Conservation (phyloP, 2,329 filamentous ascomycete genomes). For the Neonectria magnoliae region DNA sequence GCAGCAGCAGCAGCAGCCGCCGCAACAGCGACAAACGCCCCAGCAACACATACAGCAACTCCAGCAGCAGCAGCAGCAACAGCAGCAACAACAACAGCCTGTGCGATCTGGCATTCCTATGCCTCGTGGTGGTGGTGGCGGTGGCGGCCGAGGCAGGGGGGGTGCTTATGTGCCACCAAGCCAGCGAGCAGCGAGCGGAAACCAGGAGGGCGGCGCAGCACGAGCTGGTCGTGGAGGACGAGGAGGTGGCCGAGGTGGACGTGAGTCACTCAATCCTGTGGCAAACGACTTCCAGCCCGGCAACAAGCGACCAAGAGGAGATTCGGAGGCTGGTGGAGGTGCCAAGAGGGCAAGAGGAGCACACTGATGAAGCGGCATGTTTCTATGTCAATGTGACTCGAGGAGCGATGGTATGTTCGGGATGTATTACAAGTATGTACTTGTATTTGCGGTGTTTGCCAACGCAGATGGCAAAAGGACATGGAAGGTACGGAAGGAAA, state of each 20-base stretch:
- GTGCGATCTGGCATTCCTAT: conserved; percentile 53
- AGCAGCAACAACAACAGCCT: conserved; percentile 31
- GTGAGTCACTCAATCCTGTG: conserved; percentile 58
- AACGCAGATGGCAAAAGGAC: conserved; percentile 22
- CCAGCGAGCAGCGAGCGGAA: conserved; percentile 49
- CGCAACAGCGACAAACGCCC: conserved; percentile 31
- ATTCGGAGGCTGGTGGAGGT: conserved; percentile 55
- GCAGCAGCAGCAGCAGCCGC: conserved; percentile 32
- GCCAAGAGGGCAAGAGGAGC: conserved; percentile 56
- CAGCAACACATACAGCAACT: conserved; percentile 3
- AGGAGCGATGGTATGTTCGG: conserved; percentile 21
- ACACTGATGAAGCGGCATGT: conserved; percentile 41
- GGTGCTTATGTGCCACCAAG: conserved; percentile 51
- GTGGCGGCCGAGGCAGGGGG: conserved; percentile 51
- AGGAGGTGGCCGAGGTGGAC: conserved; percentile 54
- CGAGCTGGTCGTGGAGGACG: conserved; percentile 51
- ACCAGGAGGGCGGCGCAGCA: conserved; percentile 47
- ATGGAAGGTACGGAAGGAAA: conserved; percentile 27
- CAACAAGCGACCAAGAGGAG: conserved; percentile 66
- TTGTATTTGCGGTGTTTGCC: conserved; percentile 27
- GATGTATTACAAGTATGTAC: conserved; percentile 41
- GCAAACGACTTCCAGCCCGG: conserved; percentile 68
- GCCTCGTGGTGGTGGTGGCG: conserved; percentile 55
- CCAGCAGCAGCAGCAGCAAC: conserved; percentile 31
- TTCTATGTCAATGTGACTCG: conserved; percentile 8